These are phyloP conservation scores for Talaromyces sp. DNA, from an alignment of 2,329 filamentous ascomycete genomes.

Conservation along the genomic window DNA sequence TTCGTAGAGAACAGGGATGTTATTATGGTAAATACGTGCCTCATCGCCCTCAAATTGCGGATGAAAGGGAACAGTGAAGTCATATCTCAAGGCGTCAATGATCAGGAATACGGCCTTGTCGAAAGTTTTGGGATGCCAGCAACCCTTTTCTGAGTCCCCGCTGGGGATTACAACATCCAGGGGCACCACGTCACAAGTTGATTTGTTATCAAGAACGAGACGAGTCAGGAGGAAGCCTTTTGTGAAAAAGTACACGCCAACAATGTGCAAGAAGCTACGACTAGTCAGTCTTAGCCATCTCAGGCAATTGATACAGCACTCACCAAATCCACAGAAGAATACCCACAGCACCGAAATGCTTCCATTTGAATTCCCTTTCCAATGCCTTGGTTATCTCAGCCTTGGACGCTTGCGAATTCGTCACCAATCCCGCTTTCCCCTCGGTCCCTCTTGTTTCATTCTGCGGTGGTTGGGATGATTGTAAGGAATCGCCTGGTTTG, in stretches of 20 bases:
- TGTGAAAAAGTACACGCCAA: constrained; percentile 88
- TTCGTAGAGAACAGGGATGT: constrained; percentile 82
- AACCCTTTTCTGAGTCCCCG: constrained; percentile 58
- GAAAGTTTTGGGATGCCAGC: constrained; percentile 95
- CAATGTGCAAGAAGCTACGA: constrained; percentile 64
- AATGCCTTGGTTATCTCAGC: constrained; percentile 29
- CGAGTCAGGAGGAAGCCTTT: constrained; percentile 91
- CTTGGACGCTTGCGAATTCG: constrained; percentile 25
- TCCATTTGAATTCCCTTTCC: constrained; percentile 39
- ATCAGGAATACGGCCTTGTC: constrained; percentile 86
- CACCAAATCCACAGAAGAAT: constrained; percentile 42
- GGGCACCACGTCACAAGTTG: constrained; percentile 66
- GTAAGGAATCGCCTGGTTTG: neutral
- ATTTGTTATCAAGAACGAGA: constrained; percentile 72
- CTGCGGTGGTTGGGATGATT: neutral
- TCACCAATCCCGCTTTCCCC: neutral
- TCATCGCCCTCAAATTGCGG: constrained; percentile 43
- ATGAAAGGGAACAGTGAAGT: constrained; percentile 83
- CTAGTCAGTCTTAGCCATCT: neutral
- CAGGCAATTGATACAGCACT: constrained; percentile 21
- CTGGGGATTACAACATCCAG: constrained; percentile 38
- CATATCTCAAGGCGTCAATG: constrained; percentile 91
- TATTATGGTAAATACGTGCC: constrained; percentile 74
- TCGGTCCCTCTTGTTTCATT: neutral
- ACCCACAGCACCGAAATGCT: constrained; percentile 37